Evolutionary conservation across 352 stramenopile species (phyloP).

Genomic region (Pythium myriotylum): DNA sequence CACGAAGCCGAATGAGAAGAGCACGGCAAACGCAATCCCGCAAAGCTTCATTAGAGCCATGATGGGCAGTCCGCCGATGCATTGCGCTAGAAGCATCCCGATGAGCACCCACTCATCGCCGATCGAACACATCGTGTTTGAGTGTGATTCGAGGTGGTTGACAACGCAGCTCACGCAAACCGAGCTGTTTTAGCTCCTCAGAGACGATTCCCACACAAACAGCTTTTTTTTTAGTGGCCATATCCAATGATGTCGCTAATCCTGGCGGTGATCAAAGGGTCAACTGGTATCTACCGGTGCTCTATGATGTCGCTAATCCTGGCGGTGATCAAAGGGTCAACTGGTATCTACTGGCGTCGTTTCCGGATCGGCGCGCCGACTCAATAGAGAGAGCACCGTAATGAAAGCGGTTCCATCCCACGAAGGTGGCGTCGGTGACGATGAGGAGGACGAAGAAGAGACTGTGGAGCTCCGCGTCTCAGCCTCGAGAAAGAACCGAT

Average conservation of each 20-base stretch:
- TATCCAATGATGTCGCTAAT: no score
- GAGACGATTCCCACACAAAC: no score
- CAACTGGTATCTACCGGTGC: not conserved
- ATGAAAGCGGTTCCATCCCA: slow-evolving; percentile 4
- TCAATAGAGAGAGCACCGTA: not conserved
- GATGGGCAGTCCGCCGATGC: slow-evolving; percentile 41
- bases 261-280: no score
- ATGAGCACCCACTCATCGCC: slow-evolving; percentile 53
- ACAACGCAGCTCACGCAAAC: no score
- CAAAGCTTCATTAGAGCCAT: slow-evolving; percentile 57
- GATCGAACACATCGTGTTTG: slow-evolving; percentile 40
- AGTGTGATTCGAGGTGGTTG: not conserved
- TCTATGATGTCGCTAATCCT: no score
- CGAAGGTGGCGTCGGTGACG: slow-evolving; percentile 19
- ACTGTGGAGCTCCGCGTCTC: slow-evolving; percentile 36
- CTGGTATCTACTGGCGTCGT: no score
- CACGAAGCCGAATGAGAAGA: slow-evolving; percentile 41
- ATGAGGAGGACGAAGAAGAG: slow-evolving; percentile 45
- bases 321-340: no score
- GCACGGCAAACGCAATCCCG: slow-evolving; percentile 35
- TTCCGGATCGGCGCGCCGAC: no score
- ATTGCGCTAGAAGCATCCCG: slow-evolving; percentile 41
- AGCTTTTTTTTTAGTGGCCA: no score
- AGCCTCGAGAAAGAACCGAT: slow-evolving; percentile 21
- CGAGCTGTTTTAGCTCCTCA: no score